Evolutionary conservation across 2,329 filamentous ascomycete genomes (phyloP), one percentile per base, ranked within the genome.

Genomic region (Corynespora cassiicola): DNA sequence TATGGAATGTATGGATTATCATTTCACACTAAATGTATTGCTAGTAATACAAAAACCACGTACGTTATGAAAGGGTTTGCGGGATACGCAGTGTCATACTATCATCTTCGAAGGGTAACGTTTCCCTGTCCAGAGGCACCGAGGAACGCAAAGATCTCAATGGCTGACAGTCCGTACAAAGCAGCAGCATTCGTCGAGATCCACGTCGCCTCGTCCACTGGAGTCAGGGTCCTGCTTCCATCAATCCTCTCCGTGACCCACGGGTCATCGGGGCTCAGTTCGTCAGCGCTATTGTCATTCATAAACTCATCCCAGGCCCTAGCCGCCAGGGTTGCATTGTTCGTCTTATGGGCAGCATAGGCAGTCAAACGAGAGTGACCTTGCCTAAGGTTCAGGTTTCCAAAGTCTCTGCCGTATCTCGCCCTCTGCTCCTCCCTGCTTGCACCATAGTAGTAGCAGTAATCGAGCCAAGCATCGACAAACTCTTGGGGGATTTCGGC

Each of bases 361-460:
- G 80, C 81, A 1, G 80, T 77, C 6, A 84, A 66, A 2, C 80
- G 73, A 2, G 80, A 82, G 54, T 84, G 81, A 0, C 75, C 80
- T 52, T 84, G 81, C 31, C 68, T 66, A 31, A 84, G 61, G 30
- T 62, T 78, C 4, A 76, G 43, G 3, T 45, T 70, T n/a, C 74
- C 62, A 44, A 67, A 83, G 30, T 62, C 61, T 1, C 56, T 54
- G 6, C 80, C 80, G 45, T 82, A 84, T 0, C 78, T 72, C 1
- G 73, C 70, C 2, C 52, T 59, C 56, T 84, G 80, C 61, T 82
- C 78, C 0, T 64, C 71, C 0, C 63, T 58, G 0, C 69, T 52
- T 0, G 78, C 80, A 7, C 71, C 68, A 50, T 80, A 84, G 61
- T 80, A 82, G 55, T 76, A 77, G 53, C 78, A 80, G 61, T 84